Percentiles rank a stretch among this genome's conserved stretches.
These are phyloP conservation scores for Nitzschia sp. DNA, from an alignment of 108 stramenopile species.

Conservation along the genomic window DNA sequence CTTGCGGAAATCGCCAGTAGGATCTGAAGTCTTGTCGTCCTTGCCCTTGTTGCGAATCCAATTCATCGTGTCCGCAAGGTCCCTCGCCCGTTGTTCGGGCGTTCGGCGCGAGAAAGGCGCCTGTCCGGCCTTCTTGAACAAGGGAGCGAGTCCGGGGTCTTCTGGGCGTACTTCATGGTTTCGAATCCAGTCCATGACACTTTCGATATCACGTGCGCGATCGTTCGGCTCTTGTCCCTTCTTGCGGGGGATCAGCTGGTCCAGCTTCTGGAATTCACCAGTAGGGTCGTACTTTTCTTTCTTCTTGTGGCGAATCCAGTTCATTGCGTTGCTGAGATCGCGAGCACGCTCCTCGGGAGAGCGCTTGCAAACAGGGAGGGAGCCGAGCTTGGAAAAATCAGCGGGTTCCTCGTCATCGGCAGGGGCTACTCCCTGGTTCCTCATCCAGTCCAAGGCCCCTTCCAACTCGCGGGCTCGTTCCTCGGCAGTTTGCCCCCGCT, in stretches of 20 bases:
- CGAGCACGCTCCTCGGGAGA: constrained; percentile 19
- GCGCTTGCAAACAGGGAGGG: constrained; percentile 17
- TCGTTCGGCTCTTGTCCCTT: constrained; percentile 15
- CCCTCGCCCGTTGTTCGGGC: constrained; percentile 23
- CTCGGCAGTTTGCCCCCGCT: constrained; percentile 20
- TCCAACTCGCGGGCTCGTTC: constrained; percentile 38
- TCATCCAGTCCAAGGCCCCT: constrained; percentile 27
- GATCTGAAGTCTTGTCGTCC: constrained; percentile 16
- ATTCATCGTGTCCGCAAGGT: constrained; percentile 20
- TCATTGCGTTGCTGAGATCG: constrained; percentile 14
- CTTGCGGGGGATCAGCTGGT: constrained; percentile 11
- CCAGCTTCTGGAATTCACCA: constrained; percentile 23
- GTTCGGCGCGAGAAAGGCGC: constrained; percentile 13
- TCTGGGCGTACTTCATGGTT: constrained; percentile 15
- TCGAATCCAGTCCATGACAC: constrained; percentile 28
- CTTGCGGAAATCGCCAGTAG: constrained; percentile 31
- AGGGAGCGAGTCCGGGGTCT: neutral
- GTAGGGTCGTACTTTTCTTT: constrained; percentile 17
- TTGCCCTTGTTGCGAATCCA: constrained; percentile 35
- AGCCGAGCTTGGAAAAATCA: constrained; percentile 11
- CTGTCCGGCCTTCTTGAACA: constrained; percentile 18
- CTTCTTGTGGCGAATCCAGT: constrained; percentile 37
- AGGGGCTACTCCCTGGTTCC: neutral
- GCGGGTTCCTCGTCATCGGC: constrained; percentile 18
- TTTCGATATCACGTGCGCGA: constrained; percentile 34